phyloP scores from a whole-genome alignment of 2,329 filamentous ascomycete genomes.

The Xylariomycetidae sp. region DNA sequence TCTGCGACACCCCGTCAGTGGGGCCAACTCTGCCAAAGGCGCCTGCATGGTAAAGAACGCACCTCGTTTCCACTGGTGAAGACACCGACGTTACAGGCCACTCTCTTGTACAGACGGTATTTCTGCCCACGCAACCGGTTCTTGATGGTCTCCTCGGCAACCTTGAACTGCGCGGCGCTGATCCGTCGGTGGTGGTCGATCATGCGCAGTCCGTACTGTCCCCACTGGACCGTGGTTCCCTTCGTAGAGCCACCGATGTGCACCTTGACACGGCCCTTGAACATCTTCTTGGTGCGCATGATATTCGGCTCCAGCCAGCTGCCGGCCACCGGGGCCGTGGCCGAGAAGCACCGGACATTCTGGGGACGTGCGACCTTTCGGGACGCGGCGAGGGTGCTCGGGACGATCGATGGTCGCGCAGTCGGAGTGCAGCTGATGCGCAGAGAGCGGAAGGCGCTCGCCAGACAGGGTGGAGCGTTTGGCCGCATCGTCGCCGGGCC shows the following conservation, averaged over 20 bases:
- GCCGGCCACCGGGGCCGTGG: slow-evolving; percentile 51
- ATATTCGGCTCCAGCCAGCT: slow-evolving; percentile 80
- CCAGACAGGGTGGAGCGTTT: slow-evolving; percentile 36
- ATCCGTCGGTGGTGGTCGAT: slow-evolving; percentile 88
- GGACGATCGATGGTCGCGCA: slow-evolving; percentile 30
- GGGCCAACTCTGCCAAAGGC: background rate
- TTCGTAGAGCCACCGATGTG: slow-evolving; percentile 85
- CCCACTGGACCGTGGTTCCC: slow-evolving; percentile 93
- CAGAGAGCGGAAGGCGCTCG: slow-evolving; percentile 46
- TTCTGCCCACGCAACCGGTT: slow-evolving; percentile 81
- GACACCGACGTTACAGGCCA: slow-evolving; percentile 89
- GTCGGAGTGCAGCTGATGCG: slow-evolving; percentile 36
- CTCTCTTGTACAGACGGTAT: slow-evolving; percentile 86
- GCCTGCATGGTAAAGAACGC: slow-evolving; percentile 18
- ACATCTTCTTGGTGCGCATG: slow-evolving; percentile 76
- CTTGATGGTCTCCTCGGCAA: slow-evolving; percentile 91
- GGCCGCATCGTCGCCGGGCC: slow-evolving; percentile 40
- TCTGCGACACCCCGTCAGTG: slow-evolving; percentile 35
- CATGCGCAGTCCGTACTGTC: slow-evolving; percentile 92
- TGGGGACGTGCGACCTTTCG: slow-evolving; percentile 30
- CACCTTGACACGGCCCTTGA: slow-evolving; percentile 83
- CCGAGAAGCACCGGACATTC: slow-evolving; percentile 64
- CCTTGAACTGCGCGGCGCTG: slow-evolving; percentile 77
- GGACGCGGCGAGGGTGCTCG: slow-evolving; percentile 24
- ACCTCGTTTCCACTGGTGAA: slow-evolving; percentile 93